Conservation (phyloP, 768 basidiomycete genomes). For the Agrocybe chaxingu region DNA sequence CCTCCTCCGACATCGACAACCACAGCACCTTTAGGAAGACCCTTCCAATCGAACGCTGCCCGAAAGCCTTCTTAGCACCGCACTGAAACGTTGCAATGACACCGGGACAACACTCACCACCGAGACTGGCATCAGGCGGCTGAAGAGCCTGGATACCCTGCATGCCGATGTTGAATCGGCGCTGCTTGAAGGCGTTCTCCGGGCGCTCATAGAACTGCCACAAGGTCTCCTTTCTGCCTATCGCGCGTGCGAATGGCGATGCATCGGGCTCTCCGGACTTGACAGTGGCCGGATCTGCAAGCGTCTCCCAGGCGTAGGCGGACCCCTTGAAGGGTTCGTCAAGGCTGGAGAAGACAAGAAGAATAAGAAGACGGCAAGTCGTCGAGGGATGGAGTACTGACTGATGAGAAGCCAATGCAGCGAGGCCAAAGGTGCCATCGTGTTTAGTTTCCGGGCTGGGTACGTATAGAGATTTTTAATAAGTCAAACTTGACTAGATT, state of each 20-base stretch:
- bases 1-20: constrained; percentile 13
- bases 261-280: constrained; percentile 15
- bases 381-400: constrained; percentile 4
- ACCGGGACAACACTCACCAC: constrained; percentile 9
- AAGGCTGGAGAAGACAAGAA: constrained; percentile 11
- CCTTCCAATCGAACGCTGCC: too few species aligned
- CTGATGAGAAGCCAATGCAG: constrained; percentile 23
- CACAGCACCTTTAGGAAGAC: background rate
- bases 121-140: constrained; percentile 13
- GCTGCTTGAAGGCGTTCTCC: constrained; percentile 22
- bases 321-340: constrained; percentile 22
- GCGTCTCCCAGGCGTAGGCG: constrained; percentile 23
- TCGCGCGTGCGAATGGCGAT: constrained; percentile 16
- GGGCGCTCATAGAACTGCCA: constrained; percentile 19
- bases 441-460: constrained; percentile 24
- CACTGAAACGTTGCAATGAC: too few species aligned
- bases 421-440: constrained; percentile 22
- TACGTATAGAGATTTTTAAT: background rate
- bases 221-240: constrained; percentile 13
- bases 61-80: too few species aligned
- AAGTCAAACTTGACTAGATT: background rate
- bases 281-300: constrained; percentile 18
- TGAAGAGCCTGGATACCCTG: constrained; percentile 17
- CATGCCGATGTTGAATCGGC: constrained; percentile 25
- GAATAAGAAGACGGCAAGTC: background rate